phyloP scores from a whole-genome alignment of 345 rosid species.

The Luvunga scandens region DNA sequence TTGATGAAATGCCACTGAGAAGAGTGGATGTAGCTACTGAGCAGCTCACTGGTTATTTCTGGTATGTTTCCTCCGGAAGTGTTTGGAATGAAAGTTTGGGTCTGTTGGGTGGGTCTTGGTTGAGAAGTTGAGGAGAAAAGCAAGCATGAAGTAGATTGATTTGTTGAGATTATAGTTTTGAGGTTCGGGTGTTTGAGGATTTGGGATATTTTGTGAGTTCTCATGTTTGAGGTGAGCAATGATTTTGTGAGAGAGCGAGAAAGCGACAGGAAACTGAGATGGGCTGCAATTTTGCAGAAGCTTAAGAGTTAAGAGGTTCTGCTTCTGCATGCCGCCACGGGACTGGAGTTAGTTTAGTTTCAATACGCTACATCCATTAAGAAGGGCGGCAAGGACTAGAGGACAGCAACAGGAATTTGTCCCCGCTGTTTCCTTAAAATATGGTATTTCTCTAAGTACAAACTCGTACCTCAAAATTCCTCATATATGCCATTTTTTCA shows the following conservation, averaged over 20 bases:
- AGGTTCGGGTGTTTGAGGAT: constrained; percentile 2
- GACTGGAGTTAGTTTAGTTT: background rate
- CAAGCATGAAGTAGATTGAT: constrained; percentile 1
- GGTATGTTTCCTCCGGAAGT: background rate
- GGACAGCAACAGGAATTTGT: too few species aligned
- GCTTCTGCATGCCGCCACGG: background rate
- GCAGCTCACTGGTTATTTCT: background rate
- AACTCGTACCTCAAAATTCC: too few species aligned
- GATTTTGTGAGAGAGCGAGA: background rate
- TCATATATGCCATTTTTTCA: too few species aligned
- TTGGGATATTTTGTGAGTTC: constrained; percentile 18
- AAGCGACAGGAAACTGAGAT: background rate
- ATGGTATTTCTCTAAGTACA: too few species aligned
- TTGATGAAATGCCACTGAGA: constrained; percentile 83
- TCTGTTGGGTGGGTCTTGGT: constrained; percentile 5
- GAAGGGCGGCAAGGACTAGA: background rate
- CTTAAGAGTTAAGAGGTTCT: background rate
- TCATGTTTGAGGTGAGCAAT: constrained; percentile 27
- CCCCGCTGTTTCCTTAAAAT: too few species aligned
- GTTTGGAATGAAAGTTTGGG: constrained; percentile 15
- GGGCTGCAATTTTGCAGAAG: background rate
- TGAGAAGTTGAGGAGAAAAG: constrained; percentile 26
- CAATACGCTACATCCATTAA: too few species aligned
- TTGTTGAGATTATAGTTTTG: constrained; percentile 8
- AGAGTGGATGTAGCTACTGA: constrained; percentile 37